phyloP scores from a whole-genome alignment of 163 green algal genomes.

The Prototheca wickerhamii region DNA sequence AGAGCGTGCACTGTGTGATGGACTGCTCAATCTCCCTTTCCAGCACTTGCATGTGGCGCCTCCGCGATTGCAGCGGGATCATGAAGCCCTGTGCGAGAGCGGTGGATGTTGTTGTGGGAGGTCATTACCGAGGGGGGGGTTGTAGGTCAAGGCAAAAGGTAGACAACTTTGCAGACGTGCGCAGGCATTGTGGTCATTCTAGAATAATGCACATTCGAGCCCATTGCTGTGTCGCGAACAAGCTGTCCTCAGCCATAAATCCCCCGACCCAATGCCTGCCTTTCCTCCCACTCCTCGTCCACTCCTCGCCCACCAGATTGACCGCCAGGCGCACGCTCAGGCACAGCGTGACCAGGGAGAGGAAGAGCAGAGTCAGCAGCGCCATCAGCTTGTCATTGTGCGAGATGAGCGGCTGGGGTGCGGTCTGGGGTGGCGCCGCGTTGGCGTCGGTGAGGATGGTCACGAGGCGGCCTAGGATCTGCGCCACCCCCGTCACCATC shows the following conservation, averaged over 20 bases:
- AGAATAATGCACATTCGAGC: no score
- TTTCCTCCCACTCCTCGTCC: background rate
- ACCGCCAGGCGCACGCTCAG: conserved; percentile 15
- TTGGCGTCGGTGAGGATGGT: conserved; percentile 10
- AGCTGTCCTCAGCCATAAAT: no score
- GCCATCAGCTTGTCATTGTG: conserved; percentile 8
- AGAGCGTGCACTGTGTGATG: conserved; percentile 6
- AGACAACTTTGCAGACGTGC: no score
- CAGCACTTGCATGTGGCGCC: background rate
- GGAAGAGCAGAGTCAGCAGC: conserved; percentile 5
- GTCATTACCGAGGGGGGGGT: background rate
- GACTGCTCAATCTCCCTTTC: background rate
- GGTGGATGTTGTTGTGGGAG: background rate
- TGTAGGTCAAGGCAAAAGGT: no score
- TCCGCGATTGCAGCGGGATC: background rate
- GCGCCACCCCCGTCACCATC: conserved; percentile 5
- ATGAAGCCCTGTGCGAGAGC: conserved; percentile 1
- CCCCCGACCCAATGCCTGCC: background rate
- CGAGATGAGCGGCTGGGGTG: background rate
- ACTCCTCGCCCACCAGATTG: conserved; percentile 6
- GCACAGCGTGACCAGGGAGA: conserved; percentile 12
- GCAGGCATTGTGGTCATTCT: no score
- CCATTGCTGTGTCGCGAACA: no score
- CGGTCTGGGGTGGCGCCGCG: background rate
- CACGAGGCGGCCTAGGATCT: conserved; percentile 4